Base-by-base conservation (phyloP, 148 eudicot genomes). In the Oxyria digyna region DNA sequence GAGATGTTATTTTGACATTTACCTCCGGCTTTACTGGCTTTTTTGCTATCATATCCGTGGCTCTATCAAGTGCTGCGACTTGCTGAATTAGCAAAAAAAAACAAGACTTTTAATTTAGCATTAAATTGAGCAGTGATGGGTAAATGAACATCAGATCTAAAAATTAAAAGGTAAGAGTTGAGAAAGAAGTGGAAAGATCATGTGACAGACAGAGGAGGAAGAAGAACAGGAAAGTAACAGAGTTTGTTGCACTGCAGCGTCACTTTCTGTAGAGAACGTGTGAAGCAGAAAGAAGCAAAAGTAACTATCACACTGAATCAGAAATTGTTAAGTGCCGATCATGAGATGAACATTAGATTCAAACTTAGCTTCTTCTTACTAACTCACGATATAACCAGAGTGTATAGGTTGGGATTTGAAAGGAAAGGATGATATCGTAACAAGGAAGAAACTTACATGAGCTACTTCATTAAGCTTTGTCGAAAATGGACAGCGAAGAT, bases 21-120 rank as follows among this genome's bases (percentile, higher is more conserved):
- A 91, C 97, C 99, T 90, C 83, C 87, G 18, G 74, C 81, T 74
- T 84, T 91, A 54, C 84, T 91, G 24, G 74, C 83, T 81, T 86
- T 86, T 67, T 74, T 76, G 83, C 63, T 54, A 68, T 38, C 79
- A 65, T 59, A 21, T 37, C 24, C 69, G 13, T 40, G 27, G 45
- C 69, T n/a, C 27, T 83, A 69, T 73, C 73, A 38, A 23, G 48
- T 23, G 74, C 75, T 24, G 68, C 69, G 32, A 71, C 27, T 76
- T 81, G 45, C 18, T 23, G 31, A 24, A 27, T 33, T 1, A 42
- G 46, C 37, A 46, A 35, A 31, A 32, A 62, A 4, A 20, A 64
- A 18, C n/a, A n/a, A 8, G 29, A 24, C 9, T 18, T 46, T 24
- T 14, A 31, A 31, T 59, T 29, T 37, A 59, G 38, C 18, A 27